Evolutionary conservation across 371 early-diverging fungal genomes (phyloP), one percentile per base, ranked within the genome.

Genomic region (Dinochytrium kinnereticum): DNA sequence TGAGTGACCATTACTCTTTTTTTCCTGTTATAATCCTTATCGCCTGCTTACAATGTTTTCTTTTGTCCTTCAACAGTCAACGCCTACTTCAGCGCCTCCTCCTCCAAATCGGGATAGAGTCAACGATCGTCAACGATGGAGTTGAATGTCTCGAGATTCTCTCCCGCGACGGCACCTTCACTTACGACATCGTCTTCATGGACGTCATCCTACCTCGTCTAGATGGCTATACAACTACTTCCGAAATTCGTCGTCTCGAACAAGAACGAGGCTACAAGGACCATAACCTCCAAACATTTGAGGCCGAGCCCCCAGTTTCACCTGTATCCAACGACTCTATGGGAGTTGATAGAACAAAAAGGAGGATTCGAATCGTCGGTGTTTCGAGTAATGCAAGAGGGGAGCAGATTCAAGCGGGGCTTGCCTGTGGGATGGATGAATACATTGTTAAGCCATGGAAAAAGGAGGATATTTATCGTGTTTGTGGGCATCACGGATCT

Each of bases 121-220:
- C 49, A 2, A 39, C 30, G 7, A 28, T 44, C 44, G 67, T 30
- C n/a, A 66, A 17, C 44, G 49, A 66, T 34, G 67, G 67, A 19
- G 19, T 66, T 34, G 67, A 66, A 44, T 31, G 37, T 44, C 37
- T 66, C 44, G 49, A 66, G 19, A 3, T 61, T 61, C 34, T 61
- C 5, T 33, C 7, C 28, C 26, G 39, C 39, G 37, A 31, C 2
- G 49, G 24, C 44, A 21, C 17, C 10, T 17, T 24, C 64, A 28
- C 15, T 3, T 31, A 66, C 67, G 67, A 66, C 44, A 28, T 71
- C n/a, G 61, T 71, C 34, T 57, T 71, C n/a, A 61, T 71, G 64
- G 55, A 53, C 24, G 26, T 53, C 55, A 53, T 53, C 24, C 55
- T 53, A 5, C 71, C 71, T 33, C 30, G 49, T 7, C 59, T 71